Conservation (phyloP, 129 eudicot species). For the Silybum marianum region DNA sequence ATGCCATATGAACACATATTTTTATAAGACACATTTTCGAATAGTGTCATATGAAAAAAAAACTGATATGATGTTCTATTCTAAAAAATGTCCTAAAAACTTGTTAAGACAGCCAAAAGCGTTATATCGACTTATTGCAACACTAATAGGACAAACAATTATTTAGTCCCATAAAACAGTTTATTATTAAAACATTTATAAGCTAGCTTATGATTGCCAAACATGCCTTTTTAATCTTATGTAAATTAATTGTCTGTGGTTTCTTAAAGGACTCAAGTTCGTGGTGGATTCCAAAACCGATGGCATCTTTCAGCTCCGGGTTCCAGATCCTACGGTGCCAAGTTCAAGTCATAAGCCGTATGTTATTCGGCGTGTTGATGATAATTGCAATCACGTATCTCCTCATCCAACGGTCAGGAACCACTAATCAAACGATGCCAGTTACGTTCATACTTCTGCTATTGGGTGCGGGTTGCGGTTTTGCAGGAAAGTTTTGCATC, state of each 20-base stretch:
- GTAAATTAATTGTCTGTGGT: neutral
- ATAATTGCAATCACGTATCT: conserved; percentile 48
- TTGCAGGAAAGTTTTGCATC: conserved; percentile 74
- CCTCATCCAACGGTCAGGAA: conserved; percentile 60
- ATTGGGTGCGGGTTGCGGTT: conserved; percentile 68
- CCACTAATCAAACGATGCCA: conserved; percentile 81
- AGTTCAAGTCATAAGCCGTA: conserved; percentile 62
- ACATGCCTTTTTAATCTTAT: neutral
- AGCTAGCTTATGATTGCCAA: neutral
- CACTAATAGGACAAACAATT: neutral
- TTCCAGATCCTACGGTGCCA: conserved; percentile 59
- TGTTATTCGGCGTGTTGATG: conserved; percentile 65
- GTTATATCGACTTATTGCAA: neutral
- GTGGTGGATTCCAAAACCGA: conserved; percentile 83
- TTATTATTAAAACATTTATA: neutral
- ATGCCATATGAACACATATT: neutral
- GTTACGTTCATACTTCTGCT: conserved; percentile 69
- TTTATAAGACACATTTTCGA: too few relatives aligned
- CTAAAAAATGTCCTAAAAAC: neutral
- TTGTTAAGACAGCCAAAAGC: neutral
- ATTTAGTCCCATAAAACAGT: neutral
- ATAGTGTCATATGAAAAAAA: neutral
- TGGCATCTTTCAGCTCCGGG: conserved; percentile 71
- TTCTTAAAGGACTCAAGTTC: conserved; percentile 62
- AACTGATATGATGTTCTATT: neutral